A percentile compares a stretch with the other conserved stretches of the same genome.
Evolutionary conservation across 768 basidiomycete genomes (phyloP).

Genomic region (Boletus reticuloceps): DNA sequence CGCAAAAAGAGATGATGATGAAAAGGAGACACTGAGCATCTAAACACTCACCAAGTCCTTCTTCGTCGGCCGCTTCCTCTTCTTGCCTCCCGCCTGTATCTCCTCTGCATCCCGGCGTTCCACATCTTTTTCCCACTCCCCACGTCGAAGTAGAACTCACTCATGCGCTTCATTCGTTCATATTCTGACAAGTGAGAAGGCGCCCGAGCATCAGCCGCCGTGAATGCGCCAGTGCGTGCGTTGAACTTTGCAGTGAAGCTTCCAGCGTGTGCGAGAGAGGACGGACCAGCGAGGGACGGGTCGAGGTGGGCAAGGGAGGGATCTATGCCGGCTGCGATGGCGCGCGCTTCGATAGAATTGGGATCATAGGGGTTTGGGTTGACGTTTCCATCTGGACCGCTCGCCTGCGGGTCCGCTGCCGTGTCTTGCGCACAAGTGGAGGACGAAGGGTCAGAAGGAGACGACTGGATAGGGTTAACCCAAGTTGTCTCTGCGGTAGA

Average conservation of each 20-base stretch:
- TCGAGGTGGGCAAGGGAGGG: conserved; percentile 79
- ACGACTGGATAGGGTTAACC: conserved; percentile 65
- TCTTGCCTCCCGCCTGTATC: conserved; percentile 59
- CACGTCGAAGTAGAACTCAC: conserved; percentile 84
- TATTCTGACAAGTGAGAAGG: conserved; percentile 78
- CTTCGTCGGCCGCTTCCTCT: conserved; percentile 76
- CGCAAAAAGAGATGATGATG: conserved; percentile 16
- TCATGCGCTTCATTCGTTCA: conserved; percentile 78
- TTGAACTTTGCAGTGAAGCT: conserved; percentile 71
- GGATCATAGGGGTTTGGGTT: conserved; percentile 26
- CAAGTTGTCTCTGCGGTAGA: conserved; percentile 80
- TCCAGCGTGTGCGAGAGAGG: conserved; percentile 37
- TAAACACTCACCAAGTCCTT: conserved; percentile 69
- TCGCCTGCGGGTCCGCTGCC: conserved; percentile 23
- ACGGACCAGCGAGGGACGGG: conserved; percentile 53
- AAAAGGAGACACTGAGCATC: conserved; percentile 9
- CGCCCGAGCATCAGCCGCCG: conserved; percentile 62
- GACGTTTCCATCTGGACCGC: conserved; percentile 13
- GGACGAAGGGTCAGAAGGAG: conserved; percentile 23
- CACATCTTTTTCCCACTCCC: conserved; percentile 72
- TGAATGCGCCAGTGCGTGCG: conserved; percentile 75
- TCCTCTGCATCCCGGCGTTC: conserved; percentile 45
- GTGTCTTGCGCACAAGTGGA: conserved; percentile 15
- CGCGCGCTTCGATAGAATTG: conserved; percentile 63
- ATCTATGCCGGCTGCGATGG: conserved; percentile 78